Percentiles rank a stretch among this genome's conserved stretches.
Conservation (phyloP, 345 rosid species). For the Hibiscus tridactylites region DNA sequence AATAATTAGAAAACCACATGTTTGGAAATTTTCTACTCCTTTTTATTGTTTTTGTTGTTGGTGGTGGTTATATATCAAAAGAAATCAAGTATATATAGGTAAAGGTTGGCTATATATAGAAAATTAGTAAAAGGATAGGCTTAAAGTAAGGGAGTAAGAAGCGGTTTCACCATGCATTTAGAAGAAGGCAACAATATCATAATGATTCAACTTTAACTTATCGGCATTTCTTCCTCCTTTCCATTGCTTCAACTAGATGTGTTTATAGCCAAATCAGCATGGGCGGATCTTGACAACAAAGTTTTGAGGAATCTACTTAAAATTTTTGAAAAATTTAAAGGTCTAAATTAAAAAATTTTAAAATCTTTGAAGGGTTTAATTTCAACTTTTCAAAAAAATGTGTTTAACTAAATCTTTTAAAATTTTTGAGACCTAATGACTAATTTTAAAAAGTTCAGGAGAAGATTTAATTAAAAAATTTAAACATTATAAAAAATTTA, state of each 20-base stretch:
- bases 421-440: no score
- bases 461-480: no score
- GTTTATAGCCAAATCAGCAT: no score
- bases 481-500: no score
- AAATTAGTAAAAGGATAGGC: conserved; percentile 7
- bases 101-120: background rate
- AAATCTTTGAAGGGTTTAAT: no score
- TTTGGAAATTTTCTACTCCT: background rate
- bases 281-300: no score
- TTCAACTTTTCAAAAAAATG: no score
- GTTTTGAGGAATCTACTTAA: no score
- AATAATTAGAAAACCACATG: background rate
- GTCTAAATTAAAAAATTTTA: no score
- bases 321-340: no score
- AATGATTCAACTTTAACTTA: conserved; percentile 15
- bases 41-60: background rate
- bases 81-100: background rate
- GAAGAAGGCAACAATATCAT: conserved; percentile 12
- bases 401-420: no score
- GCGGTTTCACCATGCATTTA: background rate
- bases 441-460: no score
- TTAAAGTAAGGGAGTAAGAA: conserved; percentile 32
- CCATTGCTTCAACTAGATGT: background rate
- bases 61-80: background rate
- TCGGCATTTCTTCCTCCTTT: background rate